Evolutionary conservation across 169 alveolate species (phyloP).

Genomic region (Amoebophrya sp.): DNA sequence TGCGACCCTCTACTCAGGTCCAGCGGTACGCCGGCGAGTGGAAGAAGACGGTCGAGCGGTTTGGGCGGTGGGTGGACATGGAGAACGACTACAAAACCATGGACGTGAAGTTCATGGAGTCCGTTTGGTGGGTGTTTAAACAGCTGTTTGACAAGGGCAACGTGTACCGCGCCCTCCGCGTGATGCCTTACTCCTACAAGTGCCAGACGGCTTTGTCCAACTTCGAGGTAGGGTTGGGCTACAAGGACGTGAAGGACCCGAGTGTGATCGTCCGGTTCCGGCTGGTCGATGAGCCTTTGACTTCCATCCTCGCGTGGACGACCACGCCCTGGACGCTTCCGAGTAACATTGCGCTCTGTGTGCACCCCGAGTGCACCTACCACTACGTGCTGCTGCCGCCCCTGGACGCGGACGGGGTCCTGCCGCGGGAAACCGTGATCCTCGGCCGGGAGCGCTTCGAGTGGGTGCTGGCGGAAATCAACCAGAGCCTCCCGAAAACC

Average conservation of each 20-base stretch:
- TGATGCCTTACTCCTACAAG: constrained; percentile 97
- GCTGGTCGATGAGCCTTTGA: background rate
- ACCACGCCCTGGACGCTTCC: constrained; percentile 99
- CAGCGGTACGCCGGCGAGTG: constrained; percentile 79
- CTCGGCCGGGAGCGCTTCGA: constrained; percentile 41
- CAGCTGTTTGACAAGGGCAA: constrained; percentile 72
- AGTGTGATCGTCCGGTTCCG: background rate
- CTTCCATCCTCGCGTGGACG: constrained; percentile 73
- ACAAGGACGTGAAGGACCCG: constrained; percentile 59
- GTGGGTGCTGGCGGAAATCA: constrained; percentile 34
- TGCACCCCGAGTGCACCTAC: constrained; percentile 78
- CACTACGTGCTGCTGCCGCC: constrained; percentile 42
- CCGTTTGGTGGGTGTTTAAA: constrained; percentile 64
- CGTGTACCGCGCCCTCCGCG: constrained; percentile 86
- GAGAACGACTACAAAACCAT: constrained; percentile 94
- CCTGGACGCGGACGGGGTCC: constrained; percentile 38
- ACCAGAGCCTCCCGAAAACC: no score
- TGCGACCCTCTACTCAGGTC: background rate
- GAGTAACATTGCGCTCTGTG: constrained; percentile 85
- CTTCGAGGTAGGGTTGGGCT: constrained; percentile 91
- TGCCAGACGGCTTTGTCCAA: constrained; percentile 93
- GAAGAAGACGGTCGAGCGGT: constrained; percentile 64
- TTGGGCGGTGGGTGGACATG: constrained; percentile 97
- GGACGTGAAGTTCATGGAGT: constrained; percentile 91
- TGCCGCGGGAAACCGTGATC: constrained; percentile 55